A percentile compares a stretch with the other conserved stretches of the same genome.
These are phyloP conservation scores for Tuber magnatum DNA, from an alignment of 495 filamentous ascomycete species.

Conservation along the genomic window DNA sequence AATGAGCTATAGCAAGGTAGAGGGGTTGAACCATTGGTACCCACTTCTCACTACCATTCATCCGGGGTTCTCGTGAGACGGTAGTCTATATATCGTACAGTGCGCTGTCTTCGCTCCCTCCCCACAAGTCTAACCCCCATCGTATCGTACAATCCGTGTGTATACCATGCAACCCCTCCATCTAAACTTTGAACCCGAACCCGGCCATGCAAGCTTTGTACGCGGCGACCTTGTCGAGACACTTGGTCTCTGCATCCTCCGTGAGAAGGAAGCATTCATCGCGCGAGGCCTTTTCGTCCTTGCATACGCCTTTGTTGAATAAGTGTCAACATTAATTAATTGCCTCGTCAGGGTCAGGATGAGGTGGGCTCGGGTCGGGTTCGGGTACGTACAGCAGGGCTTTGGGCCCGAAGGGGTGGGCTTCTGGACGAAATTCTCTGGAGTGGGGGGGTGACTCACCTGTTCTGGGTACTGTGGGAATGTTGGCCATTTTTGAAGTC, in stretches of 20 bases:
- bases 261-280: constrained; percentile 99
- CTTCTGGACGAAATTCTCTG: constrained; percentile 28
- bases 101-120: background rate
- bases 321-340: background rate
- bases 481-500: constrained; percentile 7
- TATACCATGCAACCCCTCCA: background rate
- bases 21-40: background rate
- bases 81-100: background rate
- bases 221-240: constrained; percentile 67
- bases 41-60: background rate
- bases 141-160: background rate
- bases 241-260: constrained; percentile 64
- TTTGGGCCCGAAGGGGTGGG: constrained; percentile 25
- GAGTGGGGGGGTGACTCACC: constrained; percentile 5
- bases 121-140: background rate
- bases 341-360: background rate
- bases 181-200: constrained; percentile 67
- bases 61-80: background rate
- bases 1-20: background rate
- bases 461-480: constrained; percentile 21
- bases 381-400: constrained; percentile 35
- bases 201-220: constrained; percentile 91
- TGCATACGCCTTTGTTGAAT: constrained; percentile 62
- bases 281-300: constrained; percentile 79
- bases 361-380: background rate